Conservation (phyloP, 192 early-diverging fungal genomes). For the Umbelopsis sp. region DNA sequence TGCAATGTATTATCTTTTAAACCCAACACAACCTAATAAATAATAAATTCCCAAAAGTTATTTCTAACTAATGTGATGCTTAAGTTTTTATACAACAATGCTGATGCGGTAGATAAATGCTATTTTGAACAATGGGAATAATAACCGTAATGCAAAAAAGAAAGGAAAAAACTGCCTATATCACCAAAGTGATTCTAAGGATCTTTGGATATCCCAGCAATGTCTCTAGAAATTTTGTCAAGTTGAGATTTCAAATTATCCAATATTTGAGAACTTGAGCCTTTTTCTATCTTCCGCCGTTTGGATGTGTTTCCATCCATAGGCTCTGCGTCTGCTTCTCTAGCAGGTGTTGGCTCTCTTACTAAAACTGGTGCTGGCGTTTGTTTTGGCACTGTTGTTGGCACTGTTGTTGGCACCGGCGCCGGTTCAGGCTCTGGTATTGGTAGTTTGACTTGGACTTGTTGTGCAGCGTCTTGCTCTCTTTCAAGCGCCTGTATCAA, state of each 20-base stretch:
- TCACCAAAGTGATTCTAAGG: neutral
- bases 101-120: neutral
- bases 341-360: too few species aligned
- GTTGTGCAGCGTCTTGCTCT: neutral
- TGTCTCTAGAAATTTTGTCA: conserved; percentile 15
- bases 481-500: neutral
- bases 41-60: too few species aligned
- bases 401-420: too few species aligned
- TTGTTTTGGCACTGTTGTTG: neutral
- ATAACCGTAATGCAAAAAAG: too few species aligned
- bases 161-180: neutral
- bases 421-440: too few species aligned
- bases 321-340: too few species aligned
- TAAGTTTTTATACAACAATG: neutral
- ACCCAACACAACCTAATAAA: too few species aligned
- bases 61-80: too few species aligned
- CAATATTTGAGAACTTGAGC: conserved; percentile 1
- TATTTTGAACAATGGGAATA: neutral
- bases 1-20: too few species aligned
- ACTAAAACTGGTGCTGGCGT: neutral
- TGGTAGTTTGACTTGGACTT: neutral
- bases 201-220: conserved; percentile 18
- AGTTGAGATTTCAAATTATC: conserved; percentile 19
- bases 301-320: neutral
- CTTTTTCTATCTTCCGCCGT: conserved; percentile 13